A percentile compares a stretch with the other conserved stretches of the same genome.
phyloP scores from a whole-genome alignment of 2,329 filamentous ascomycete genomes.

The Trichophyton verrucosum region DNA sequence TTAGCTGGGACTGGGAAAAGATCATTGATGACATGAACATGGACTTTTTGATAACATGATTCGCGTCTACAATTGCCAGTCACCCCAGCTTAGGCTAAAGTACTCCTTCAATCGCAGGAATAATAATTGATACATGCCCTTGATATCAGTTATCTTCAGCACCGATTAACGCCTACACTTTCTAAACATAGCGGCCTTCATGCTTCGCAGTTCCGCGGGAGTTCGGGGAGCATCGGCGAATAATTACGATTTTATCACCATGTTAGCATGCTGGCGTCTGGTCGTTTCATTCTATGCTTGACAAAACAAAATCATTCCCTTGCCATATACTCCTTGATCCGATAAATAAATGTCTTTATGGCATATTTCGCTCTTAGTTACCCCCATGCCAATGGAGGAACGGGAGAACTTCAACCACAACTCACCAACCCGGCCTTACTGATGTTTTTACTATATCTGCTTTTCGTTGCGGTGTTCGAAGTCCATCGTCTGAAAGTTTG shows the following conservation, averaged over 20 bases:
- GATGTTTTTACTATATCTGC: background rate
- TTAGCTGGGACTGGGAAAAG: constrained; percentile 53
- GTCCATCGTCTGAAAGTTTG: background rate
- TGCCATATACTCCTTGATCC: background rate
- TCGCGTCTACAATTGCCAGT: background rate
- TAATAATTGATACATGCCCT: background rate
- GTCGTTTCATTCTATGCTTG: background rate
- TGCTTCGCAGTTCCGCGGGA: background rate
- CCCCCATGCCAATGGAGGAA: background rate
- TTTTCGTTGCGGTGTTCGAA: background rate
- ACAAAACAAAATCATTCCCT: background rate
- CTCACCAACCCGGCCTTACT: background rate
- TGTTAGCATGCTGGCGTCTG: background rate
- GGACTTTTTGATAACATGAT: constrained; percentile 49
- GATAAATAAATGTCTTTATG: background rate
- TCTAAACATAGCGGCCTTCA: background rate
- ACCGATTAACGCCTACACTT: background rate
- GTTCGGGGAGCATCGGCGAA: background rate
- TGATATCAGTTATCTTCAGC: background rate
- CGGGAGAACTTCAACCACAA: background rate
- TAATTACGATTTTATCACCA: background rate
- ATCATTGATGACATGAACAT: constrained; percentile 47
- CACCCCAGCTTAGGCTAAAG: background rate
- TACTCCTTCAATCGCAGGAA: background rate
- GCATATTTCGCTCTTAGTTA: background rate